phyloP scores from a whole-genome alignment of 805 yeast species.

The Suhomyces sp. region DNA sequence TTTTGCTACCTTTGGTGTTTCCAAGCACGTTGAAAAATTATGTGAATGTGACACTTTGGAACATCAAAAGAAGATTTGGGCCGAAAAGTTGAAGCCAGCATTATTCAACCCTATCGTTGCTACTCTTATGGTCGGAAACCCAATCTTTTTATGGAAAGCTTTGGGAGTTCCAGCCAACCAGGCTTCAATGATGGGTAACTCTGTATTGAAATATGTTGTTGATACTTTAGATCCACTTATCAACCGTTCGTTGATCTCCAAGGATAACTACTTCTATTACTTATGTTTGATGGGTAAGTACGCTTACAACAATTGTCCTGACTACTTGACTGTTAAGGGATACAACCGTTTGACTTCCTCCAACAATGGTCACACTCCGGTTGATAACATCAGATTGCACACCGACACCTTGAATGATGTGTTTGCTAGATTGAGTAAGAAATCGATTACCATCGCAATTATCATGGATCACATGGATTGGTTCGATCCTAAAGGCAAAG shows the following conservation, averaged over 20 bases:
- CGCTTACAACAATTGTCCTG: slow-evolving; percentile 67
- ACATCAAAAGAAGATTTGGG: slow-evolving; percentile 69
- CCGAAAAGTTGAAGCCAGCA: slow-evolving; percentile 60
- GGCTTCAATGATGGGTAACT: slow-evolving; percentile 74
- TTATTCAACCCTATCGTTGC: slow-evolving; percentile 70
- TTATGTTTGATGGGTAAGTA: slow-evolving; percentile 64
- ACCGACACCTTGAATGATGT: slow-evolving; percentile 80
- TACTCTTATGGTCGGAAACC: slow-evolving; percentile 71
- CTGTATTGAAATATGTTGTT: slow-evolving; percentile 66
- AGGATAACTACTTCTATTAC: slow-evolving; percentile 78
- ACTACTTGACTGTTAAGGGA: slow-evolving; percentile 62
- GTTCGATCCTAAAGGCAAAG: slow-evolving; percentile 67
- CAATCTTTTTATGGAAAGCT: slow-evolving; percentile 84
- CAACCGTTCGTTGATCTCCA: slow-evolving; percentile 58
- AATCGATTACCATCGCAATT: slow-evolving; percentile 70
- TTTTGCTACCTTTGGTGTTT: slow-evolving; percentile 56
- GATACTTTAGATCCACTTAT: slow-evolving; percentile 80
- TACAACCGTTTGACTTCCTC: slow-evolving; percentile 45
- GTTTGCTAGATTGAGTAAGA: slow-evolving; percentile 58
- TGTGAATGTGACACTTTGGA: slow-evolving; percentile 57
- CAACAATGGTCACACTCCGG: slow-evolving; percentile 41
- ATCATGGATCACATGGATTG: slow-evolving; percentile 94
- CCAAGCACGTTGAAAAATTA: slow-evolving; percentile 50
- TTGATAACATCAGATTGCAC: slow-evolving; percentile 72
- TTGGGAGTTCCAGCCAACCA: slow-evolving; percentile 87